These are phyloP conservation scores for Mortierella sp. DNA, from an alignment of 371 early-diverging fungal species.

Conservation along the genomic window DNA sequence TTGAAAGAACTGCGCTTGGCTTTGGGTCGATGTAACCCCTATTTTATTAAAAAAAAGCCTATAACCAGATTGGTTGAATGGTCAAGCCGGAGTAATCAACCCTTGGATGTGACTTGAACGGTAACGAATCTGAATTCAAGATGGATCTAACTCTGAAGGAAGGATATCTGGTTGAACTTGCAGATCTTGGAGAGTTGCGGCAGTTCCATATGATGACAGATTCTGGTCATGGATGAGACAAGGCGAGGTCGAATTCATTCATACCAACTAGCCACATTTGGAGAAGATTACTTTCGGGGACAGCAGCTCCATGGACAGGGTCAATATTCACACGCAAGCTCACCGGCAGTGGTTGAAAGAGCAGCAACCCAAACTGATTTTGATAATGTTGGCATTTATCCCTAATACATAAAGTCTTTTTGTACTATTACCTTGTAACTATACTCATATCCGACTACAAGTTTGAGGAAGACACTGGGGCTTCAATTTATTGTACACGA, in stretches of 20 bases:
- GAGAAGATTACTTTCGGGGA: conserved; percentile 1
- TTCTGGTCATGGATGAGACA: conserved; percentile 6
- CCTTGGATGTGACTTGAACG: neutral
- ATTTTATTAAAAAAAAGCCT: neutral
- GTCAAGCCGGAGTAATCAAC: neutral
- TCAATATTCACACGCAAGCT: too few species aligned
- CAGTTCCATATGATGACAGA: neutral
- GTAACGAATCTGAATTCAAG: neutral
- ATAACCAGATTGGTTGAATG: neutral
- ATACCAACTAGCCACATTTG: neutral
- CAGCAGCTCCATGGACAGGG: too few species aligned
- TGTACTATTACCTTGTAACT: too few species aligned
- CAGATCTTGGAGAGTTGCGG: neutral
- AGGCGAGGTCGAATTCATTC: conserved; percentile 7
- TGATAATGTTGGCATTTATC: too few species aligned
- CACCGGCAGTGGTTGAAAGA: too few species aligned
- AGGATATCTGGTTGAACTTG: neutral
- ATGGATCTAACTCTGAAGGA: neutral
- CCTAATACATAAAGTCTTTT: too few species aligned
- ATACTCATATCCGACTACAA: too few species aligned
- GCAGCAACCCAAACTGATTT: too few species aligned
- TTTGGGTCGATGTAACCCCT: too few species aligned
- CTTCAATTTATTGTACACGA: too few species aligned
- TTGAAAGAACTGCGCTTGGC: neutral
- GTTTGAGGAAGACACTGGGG: too few species aligned